These are phyloP conservation scores for Pneumocystis jirovecii DNA, from an alignment of 1,139 yeast genomes.

Conservation along the genomic window DNA sequence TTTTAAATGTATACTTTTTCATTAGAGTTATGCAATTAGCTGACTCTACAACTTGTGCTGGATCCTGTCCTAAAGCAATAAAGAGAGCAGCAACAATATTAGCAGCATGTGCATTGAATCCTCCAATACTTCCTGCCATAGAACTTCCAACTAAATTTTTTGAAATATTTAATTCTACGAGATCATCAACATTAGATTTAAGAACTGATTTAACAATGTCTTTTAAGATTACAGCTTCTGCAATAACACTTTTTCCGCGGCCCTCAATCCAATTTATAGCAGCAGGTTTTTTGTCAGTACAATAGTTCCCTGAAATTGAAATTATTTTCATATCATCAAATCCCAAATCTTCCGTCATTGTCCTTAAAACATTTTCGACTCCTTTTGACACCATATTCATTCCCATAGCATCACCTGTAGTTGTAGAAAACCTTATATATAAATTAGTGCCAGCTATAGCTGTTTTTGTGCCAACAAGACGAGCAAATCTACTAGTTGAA, in stretches of 20 bases:
- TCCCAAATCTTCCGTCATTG: slow-evolving; percentile 78
- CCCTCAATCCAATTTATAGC: slow-evolving; percentile 99
- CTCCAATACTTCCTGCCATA: slow-evolving; percentile 97
- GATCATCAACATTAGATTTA: slow-evolving; percentile 82
- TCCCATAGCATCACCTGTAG: slow-evolving; percentile 99
- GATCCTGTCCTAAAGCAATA: slow-evolving; percentile 77
- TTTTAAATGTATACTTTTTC: slow-evolving; percentile 40
- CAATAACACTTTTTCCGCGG: slow-evolving; percentile 94
- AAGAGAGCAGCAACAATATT: slow-evolving; percentile 86
- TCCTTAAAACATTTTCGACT: slow-evolving; percentile 70
- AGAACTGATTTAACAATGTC: slow-evolving; percentile 66
- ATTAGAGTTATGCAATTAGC: slow-evolving; percentile 93
- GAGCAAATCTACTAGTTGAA: slow-evolving; percentile 93
- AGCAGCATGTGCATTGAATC: slow-evolving; percentile 96
- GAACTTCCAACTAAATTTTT: slow-evolving; percentile 94
- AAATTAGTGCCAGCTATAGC: slow-evolving; percentile 90
- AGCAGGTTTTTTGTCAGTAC: slow-evolving; percentile 94
- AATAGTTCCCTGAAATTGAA: slow-evolving; percentile 91
- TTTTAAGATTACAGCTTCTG: slow-evolving; percentile 85
- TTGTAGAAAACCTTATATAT: slow-evolving; percentile 82
- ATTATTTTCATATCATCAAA: slow-evolving; percentile 87
- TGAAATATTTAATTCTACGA: slow-evolving; percentile 74
- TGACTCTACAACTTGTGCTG: slow-evolving; percentile 60
- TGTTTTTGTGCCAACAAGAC: slow-evolving; percentile 77
- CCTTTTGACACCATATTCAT: slow-evolving; percentile 99